These are phyloP conservation scores for Phytopythium montanum DNA, from an alignment of 352 stramenopile species.

Conservation along the genomic window DNA sequence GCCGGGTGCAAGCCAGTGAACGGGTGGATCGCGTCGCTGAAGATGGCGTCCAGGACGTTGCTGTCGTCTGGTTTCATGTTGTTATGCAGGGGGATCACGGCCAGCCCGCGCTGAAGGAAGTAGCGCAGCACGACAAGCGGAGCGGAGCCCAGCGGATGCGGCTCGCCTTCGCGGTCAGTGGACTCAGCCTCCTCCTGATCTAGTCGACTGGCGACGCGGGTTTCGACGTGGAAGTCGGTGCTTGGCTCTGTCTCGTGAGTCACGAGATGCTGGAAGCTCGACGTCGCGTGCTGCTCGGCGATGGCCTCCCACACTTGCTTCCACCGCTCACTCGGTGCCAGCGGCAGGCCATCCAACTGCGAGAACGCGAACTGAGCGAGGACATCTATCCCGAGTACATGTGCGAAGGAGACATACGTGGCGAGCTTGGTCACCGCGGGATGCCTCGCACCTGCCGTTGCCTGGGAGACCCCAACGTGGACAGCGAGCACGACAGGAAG, in stretches of 20 bases:
- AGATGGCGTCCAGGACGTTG: slow-evolving; percentile 23
- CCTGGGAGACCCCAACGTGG: slow-evolving; percentile 5
- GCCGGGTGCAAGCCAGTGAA: slow-evolving; percentile 31
- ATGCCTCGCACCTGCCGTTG: not conserved
- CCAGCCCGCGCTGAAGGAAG: slow-evolving; percentile 45
- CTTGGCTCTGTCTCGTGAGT: slow-evolving; percentile 36
- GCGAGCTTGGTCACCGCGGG: not conserved
- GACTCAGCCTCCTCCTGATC: slow-evolving; percentile 4
- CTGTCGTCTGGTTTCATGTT: slow-evolving; percentile 9
- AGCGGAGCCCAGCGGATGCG: slow-evolving; percentile 24
- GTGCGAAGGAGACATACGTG: slow-evolving; percentile 30
- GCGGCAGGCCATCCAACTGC: slow-evolving; percentile 16
- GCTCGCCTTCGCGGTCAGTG: not conserved
- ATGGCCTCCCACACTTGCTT: slow-evolving; percentile 22
- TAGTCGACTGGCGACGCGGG: slow-evolving; percentile 8
- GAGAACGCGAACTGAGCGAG: slow-evolving; percentile 33
- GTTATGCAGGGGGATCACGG: slow-evolving; percentile 33
- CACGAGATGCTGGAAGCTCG: slow-evolving; percentile 35
- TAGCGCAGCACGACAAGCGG: slow-evolving; percentile 42
- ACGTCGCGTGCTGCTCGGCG: slow-evolving; percentile 23
- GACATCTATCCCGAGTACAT: slow-evolving; percentile 38
- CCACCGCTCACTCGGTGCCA: slow-evolving; percentile 22
- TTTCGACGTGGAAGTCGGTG: slow-evolving; percentile 27
- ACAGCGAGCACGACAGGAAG: slow-evolving; percentile 23
- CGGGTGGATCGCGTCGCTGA: slow-evolving; percentile 35